These are phyloP conservation scores for Penicillium brasilianum DNA, from an alignment of 2,329 filamentous ascomycete genomes.

Conservation along the genomic window DNA sequence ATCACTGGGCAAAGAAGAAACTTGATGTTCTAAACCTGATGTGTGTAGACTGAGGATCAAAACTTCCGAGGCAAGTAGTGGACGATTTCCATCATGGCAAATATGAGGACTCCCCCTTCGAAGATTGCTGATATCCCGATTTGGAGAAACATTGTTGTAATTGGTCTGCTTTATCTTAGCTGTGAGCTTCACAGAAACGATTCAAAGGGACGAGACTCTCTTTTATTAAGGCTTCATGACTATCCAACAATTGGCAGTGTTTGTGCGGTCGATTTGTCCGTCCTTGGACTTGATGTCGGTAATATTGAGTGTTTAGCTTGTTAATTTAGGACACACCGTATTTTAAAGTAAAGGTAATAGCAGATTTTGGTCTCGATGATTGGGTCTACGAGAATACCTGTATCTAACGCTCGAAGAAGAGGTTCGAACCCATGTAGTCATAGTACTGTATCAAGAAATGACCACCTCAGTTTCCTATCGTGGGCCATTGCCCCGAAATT, in stretches of 20 bases:
- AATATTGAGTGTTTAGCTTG: too few species aligned
- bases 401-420: too few species aligned
- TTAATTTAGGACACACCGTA: too few species aligned
- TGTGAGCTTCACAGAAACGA: neutral
- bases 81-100: neutral
- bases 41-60: neutral
- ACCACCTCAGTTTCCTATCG: too few species aligned
- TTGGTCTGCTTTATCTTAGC: neutral
- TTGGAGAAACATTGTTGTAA: neutral
- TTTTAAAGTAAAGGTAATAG: too few species aligned
- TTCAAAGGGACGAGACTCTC: neutral
- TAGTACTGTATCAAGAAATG: too few species aligned
- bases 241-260: neutral
- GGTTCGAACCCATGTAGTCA: too few species aligned
- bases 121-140: neutral
- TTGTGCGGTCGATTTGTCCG: neutral
- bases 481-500: too few species aligned
- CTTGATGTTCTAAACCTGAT: neutral
- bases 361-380: too few species aligned
- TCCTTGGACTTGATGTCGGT: too few species aligned
- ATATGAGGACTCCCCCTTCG: neutral
- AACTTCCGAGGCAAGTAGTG: neutral
- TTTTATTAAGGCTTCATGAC: neutral
- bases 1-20: neutral
- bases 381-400: too few species aligned